Evolutionary conservation across 345 rosid species (phyloP).

Genomic region (Populus euphratica): DNA sequence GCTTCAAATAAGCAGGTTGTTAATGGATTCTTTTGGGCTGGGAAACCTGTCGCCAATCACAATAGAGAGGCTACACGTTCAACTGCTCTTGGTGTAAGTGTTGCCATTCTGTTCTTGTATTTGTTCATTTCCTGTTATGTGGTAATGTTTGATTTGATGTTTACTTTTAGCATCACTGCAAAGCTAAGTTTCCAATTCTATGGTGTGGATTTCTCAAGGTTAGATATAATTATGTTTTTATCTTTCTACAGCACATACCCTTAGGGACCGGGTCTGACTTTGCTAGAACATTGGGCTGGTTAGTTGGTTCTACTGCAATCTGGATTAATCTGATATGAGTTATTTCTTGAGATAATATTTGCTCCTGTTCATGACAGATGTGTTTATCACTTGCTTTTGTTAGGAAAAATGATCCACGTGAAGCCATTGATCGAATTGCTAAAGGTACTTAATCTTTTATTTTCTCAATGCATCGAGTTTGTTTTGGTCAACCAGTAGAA

Average conservation of each 20-base stretch:
- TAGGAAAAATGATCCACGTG: slow-evolving; percentile 84
- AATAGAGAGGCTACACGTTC: slow-evolving; percentile 44
- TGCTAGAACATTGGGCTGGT: slow-evolving; percentile 94
- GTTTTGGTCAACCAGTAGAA: slow-evolving; percentile 1
- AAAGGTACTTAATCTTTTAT: slow-evolving; percentile 44
- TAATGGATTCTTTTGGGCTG: slow-evolving; percentile 93
- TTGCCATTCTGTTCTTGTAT: not conserved
- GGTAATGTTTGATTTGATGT: no score
- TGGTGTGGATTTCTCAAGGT: slow-evolving; percentile 8
- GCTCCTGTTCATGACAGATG: slow-evolving; percentile 13
- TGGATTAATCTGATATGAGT: slow-evolving; percentile 7
- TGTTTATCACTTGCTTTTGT: slow-evolving; percentile 13
- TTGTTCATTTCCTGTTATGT: no score
- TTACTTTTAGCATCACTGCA: not conserved
- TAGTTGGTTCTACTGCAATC: slow-evolving; percentile 34
- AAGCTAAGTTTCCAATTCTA: not conserved
- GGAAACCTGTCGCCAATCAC: slow-evolving; percentile 51
- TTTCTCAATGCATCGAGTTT: not conserved
- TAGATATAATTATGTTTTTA: slow-evolving; percentile 18
- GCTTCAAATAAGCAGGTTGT: slow-evolving; percentile 49
- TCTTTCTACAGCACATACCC: slow-evolving; percentile 69
- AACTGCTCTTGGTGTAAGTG: slow-evolving; percentile 92
- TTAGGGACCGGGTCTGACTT: slow-evolving; percentile 97
- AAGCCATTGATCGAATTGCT: slow-evolving; percentile 77
- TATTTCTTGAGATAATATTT: not conserved